phyloP scores from a whole-genome alignment of 345 rosid genomes.

The Tarenaya hassleriana region DNA sequence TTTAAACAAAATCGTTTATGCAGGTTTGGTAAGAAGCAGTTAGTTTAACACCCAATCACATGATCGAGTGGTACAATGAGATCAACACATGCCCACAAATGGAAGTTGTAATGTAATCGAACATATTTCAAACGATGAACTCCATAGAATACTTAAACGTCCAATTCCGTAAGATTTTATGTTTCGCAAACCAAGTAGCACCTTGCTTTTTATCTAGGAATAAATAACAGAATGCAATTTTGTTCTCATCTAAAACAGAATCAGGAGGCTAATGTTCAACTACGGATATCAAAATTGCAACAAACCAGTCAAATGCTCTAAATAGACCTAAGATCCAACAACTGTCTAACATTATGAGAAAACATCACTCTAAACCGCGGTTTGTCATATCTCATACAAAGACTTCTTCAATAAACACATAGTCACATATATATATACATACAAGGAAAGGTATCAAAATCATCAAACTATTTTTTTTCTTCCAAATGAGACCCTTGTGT shows the following conservation, averaged over 20 bases:
- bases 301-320: neutral
- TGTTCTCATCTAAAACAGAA: no score
- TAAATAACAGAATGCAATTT: slow-evolving; percentile 7
- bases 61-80: slow-evolving; percentile 14
- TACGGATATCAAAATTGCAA: slow-evolving; percentile 1
- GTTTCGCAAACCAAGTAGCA: slow-evolving; percentile 19
- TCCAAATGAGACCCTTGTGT: slow-evolving; percentile 1
- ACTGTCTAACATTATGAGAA: no score
- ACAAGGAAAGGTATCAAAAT: slow-evolving; percentile 16
- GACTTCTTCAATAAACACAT: neutral
- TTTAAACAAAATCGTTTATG: neutral
- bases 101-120: neutral
- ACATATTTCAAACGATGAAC: slow-evolving; percentile 11
- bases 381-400: slow-evolving; percentile 15
- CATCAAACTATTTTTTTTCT: slow-evolving; percentile 8
- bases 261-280: slow-evolving; percentile 9
- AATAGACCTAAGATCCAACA: neutral
- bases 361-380: neutral
- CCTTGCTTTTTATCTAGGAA: slow-evolving; percentile 10
- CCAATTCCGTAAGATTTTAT: slow-evolving; percentile 9
- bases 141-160: neutral
- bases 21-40: slow-evolving; percentile 17
- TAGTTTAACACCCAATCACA: slow-evolving; percentile 77
- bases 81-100: slow-evolving; percentile 9
- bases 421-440: no score